phyloP scores from a whole-genome alignment of 164 flowering plant genomes.

The Stephania cephalantha region DNA sequence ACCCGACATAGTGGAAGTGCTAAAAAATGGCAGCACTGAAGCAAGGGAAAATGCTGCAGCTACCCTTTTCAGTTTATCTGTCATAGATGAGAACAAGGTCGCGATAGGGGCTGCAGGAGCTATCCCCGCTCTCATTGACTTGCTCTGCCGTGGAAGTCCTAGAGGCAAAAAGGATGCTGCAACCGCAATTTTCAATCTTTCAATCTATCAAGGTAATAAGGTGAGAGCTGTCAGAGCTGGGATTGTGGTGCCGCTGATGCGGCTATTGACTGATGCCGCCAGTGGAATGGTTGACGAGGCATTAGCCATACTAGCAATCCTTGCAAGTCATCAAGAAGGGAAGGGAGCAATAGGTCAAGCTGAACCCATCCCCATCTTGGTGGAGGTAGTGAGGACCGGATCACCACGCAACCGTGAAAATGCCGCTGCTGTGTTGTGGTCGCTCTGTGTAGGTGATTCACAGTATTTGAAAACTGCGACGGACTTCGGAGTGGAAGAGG shows the following conservation, averaged over 20 bases:
- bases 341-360: constrained; percentile 58
- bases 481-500: constrained; percentile 53
- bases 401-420: constrained; percentile 84
- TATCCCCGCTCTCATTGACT: constrained; percentile 63
- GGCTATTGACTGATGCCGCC: constrained; percentile 64
- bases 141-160: constrained; percentile 86
- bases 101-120: constrained; percentile 90
- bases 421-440: constrained; percentile 74
- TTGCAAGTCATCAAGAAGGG: constrained; percentile 83
- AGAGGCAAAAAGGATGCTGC: constrained; percentile 98
- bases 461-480: constrained; percentile 32
- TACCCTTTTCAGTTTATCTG: constrained; percentile 90
- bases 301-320: constrained; percentile 75
- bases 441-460: constrained; percentile 47
- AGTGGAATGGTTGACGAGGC: constrained; percentile 97
- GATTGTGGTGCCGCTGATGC: constrained; percentile 63
- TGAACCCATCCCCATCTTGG: constrained; percentile 56
- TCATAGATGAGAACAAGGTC: constrained; percentile 81
- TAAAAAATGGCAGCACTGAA: constrained; percentile 78
- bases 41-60: constrained; percentile 98
- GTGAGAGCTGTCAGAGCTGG: constrained; percentile 81
- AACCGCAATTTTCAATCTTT: constrained; percentile 86
- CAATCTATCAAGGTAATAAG: constrained; percentile 88
- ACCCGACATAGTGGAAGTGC: constrained; percentile 72
- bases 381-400: constrained; percentile 77